phyloP scores from a whole-genome alignment of 2,329 filamentous ascomycete species.

The Chaetomium sp. region DNA sequence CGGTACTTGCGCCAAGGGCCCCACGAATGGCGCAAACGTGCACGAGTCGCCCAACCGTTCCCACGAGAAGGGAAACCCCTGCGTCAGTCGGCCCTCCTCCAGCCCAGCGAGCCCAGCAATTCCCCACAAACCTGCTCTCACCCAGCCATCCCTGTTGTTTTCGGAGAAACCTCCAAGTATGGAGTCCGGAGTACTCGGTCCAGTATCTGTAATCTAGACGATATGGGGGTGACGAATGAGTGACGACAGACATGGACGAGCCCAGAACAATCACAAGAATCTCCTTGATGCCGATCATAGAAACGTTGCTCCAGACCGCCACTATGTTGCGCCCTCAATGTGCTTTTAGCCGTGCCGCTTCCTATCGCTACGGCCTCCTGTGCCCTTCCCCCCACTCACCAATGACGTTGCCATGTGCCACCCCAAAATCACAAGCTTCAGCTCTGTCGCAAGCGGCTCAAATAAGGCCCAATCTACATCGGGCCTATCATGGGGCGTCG shows the following conservation, averaged over 20 bases:
- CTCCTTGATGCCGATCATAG: neutral
- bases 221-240: too few species aligned
- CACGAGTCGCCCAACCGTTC: constrained; percentile 12
- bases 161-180: neutral
- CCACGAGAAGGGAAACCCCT: neutral
- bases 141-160: neutral
- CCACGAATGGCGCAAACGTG: constrained; percentile 10
- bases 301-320: neutral
- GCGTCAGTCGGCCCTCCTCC: neutral
- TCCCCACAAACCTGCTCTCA: neutral
- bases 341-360: constrained; percentile 28
- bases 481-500: constrained; percentile 9
- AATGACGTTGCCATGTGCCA: constrained; percentile 19
- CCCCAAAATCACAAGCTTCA: neutral
- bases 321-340: neutral
- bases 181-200: too few species aligned
- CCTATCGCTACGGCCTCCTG: constrained; percentile 4
- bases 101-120: neutral
- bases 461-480: constrained; percentile 10
- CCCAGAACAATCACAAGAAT: neutral
- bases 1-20: constrained; percentile 12
- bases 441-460: constrained; percentile 10
- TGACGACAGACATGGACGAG: neutral
- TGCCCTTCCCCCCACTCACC: constrained; percentile 16
- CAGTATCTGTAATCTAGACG: too few species aligned